Conservation (phyloP, 2,329 filamentous ascomycete species). For the Cyclaneusma minus region DNA sequence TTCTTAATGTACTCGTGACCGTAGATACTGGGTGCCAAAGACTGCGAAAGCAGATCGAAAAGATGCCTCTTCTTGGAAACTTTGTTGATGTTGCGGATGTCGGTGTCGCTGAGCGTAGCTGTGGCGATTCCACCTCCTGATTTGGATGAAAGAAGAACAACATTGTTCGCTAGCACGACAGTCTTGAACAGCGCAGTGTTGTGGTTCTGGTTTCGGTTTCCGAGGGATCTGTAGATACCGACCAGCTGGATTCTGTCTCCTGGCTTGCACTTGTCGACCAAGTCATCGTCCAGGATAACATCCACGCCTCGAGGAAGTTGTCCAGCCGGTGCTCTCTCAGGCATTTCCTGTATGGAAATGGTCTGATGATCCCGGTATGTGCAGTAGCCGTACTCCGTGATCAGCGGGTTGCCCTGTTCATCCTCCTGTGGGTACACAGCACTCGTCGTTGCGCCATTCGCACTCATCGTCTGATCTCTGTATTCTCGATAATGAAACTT, state of each 20-base stretch:
- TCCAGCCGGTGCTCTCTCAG: conserved; percentile 84
- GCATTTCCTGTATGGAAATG: conserved; percentile 98
- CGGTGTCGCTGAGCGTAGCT: conserved; percentile 83
- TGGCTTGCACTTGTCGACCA: conserved; percentile 89
- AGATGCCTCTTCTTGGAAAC: conserved; percentile 87
- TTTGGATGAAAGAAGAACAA: conserved; percentile 89
- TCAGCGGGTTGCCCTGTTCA: conserved; percentile 77
- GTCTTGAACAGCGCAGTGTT: conserved; percentile 94
- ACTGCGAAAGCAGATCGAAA: conserved; percentile 85
- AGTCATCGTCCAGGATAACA: conserved; percentile 89
- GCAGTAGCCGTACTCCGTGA: conserved; percentile 92
- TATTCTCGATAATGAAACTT: conserved; percentile 86
- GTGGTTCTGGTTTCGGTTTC: conserved; percentile 81
- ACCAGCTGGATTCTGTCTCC: conserved; percentile 93
- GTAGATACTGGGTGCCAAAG: conserved; percentile 88
- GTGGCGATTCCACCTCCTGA: conserved; percentile 88
- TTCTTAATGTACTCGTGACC: conserved; percentile 98
- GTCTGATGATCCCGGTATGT: conserved; percentile 95
- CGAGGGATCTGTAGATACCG: conserved; percentile 87
- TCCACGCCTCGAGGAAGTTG: conserved; percentile 92
- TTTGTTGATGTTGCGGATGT: conserved; percentile 98
- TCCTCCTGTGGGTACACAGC: conserved; percentile 93
- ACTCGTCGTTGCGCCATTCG: conserved; percentile 69
- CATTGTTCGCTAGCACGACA: conserved; percentile 81
- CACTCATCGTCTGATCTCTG: conserved; percentile 91